Conservation (phyloP, 78 protist species). For the Goniomonas avonlea region DNA sequence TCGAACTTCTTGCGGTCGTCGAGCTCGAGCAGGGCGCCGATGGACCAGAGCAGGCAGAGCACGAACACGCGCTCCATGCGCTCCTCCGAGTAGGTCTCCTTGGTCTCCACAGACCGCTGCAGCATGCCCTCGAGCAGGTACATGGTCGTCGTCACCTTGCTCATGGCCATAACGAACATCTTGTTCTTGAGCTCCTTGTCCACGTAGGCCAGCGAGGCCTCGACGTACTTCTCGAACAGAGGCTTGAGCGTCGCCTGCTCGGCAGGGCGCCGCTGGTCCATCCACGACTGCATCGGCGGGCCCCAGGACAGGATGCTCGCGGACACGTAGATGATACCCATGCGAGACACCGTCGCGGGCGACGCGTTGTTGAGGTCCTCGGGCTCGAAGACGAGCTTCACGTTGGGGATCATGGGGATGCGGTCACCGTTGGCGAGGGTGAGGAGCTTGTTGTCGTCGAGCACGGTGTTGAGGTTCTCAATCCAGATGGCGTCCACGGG, state of each 20-base stretch:
- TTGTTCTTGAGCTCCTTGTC: not conserved
- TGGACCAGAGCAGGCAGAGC: slow-evolving; percentile 57
- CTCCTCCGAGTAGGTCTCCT: not conserved
- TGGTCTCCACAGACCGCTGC: not conserved
- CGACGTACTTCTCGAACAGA: slow-evolving; percentile 30
- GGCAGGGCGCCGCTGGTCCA: not conserved
- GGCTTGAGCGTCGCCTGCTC: not conserved
- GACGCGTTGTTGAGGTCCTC: slow-evolving; percentile 78
- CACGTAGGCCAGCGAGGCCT: not conserved
- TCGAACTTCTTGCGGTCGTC: slow-evolving; percentile 55
- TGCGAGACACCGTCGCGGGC: slow-evolving; percentile 90
- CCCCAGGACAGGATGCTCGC: slow-evolving; percentile 33
- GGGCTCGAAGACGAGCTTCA: slow-evolving; percentile 71
- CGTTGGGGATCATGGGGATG: slow-evolving; percentile 60
- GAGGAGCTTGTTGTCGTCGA: slow-evolving; percentile 81
- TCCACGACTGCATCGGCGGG: slow-evolving; percentile 31
- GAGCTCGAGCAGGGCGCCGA: slow-evolving; percentile 67
- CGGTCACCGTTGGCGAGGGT: slow-evolving; percentile 82
- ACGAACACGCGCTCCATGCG: slow-evolving; percentile 44
- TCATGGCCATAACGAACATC: slow-evolving; percentile 16
- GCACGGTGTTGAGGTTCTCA: slow-evolving; percentile 81
- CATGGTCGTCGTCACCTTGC: not conserved
- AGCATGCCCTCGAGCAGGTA: slow-evolving; percentile 38
- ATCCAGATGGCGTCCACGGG: slow-evolving; percentile 87
- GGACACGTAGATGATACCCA: slow-evolving; percentile 72